Percentiles rank a stretch among this genome's conserved stretches.
Conservation (phyloP, 2,329 filamentous ascomycete genomes). For the Cladosporium phlei region DNA sequence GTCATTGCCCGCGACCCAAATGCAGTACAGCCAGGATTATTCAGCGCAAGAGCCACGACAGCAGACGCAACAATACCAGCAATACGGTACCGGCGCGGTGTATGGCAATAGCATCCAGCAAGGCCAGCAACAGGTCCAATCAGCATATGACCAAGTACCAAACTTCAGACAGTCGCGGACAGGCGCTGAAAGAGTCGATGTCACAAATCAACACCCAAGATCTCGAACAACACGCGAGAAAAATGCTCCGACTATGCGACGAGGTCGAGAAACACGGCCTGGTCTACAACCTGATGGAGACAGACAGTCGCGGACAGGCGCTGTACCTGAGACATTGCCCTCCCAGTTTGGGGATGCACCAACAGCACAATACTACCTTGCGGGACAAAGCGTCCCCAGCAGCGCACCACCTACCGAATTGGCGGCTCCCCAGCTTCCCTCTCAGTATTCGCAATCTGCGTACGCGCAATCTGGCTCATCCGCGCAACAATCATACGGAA, state of each 20-base stretch:
- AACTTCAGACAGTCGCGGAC: slow-evolving; percentile 66
- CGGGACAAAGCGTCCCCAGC: slow-evolving; percentile 55
- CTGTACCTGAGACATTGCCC: slow-evolving; percentile 71
- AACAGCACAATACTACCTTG: slow-evolving; percentile 60
- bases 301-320: slow-evolving; percentile 64
- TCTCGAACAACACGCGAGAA: slow-evolving; percentile 73
- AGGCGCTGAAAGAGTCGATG: slow-evolving; percentile 52
- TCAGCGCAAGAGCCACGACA: slow-evolving; percentile 54
- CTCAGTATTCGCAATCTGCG: slow-evolving; percentile 56
- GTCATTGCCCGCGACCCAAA: slow-evolving; percentile 44
- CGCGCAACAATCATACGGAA: slow-evolving; percentile 48
- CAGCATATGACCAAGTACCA: slow-evolving; percentile 67
- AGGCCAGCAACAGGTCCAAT: slow-evolving; percentile 44
- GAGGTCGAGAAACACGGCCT: slow-evolving; percentile 84
- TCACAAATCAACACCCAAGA: slow-evolving; percentile 63
- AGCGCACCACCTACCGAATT: slow-evolving; percentile 55
- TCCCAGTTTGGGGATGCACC: slow-evolving; percentile 64
- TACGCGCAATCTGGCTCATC: slow-evolving; percentile 55
- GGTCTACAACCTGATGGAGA: slow-evolving; percentile 95
- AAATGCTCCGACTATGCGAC: slow-evolving; percentile 78
- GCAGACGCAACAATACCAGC: slow-evolving; percentile 53
- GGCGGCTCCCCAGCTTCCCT: slow-evolving; percentile 60
- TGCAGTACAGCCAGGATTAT: slow-evolving; percentile 51
- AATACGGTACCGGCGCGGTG: slow-evolving; percentile 64
- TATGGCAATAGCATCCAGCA: slow-evolving; percentile 73